Evolutionary conservation across 1,284 basidiomycete species (phyloP).

Genomic region (Anthracocystis panici-leucophaei): DNA sequence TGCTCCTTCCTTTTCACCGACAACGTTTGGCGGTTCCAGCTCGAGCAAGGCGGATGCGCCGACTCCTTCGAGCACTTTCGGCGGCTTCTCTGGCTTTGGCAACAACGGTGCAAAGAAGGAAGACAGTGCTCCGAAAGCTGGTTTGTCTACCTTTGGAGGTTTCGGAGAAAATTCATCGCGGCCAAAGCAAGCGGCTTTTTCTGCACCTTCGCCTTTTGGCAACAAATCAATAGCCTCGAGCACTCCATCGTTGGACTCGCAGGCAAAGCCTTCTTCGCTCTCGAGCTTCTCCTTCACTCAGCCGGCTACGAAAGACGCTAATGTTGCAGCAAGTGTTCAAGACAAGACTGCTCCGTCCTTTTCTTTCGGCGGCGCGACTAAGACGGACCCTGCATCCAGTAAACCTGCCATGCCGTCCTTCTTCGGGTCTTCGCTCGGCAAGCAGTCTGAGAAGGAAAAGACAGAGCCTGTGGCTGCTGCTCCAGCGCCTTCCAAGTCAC

Average conservation of each 20-base stretch:
- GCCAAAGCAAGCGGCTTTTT: background rate
- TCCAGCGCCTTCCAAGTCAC: background rate
- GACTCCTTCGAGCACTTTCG: slow-evolving; percentile 6
- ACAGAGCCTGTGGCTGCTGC: background rate
- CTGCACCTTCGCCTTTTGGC: slow-evolving; percentile 7
- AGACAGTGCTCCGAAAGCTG: background rate
- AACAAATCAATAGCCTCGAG: slow-evolving; percentile 1
- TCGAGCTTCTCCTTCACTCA: slow-evolving; percentile 35
- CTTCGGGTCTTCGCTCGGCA: slow-evolving; percentile 17
- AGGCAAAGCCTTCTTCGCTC: slow-evolving; percentile 11
- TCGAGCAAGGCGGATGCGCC: background rate
- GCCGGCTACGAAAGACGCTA: slow-evolving; percentile 1
- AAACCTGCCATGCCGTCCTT: slow-evolving; percentile 31
- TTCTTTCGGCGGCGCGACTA: slow-evolving; percentile 18
- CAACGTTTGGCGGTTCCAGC: background rate
- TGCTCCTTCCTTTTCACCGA: slow-evolving; percentile 26
- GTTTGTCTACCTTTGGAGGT: slow-evolving; percentile 13
- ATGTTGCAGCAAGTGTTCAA: background rate
- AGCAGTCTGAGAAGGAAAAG: slow-evolving; percentile 3
- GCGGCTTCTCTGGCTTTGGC: slow-evolving; percentile 9
- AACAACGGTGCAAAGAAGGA: slow-evolving; percentile 5
- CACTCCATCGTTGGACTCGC: background rate
- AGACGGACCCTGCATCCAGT: background rate
- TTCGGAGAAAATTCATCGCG: slow-evolving; percentile 5
- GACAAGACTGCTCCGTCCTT: slow-evolving; percentile 10